Evolutionary conservation across 139 green algal genomes (phyloP), one percentile per base, ranked within the genome.

Genomic region (Chlorella sorokiniana): DNA sequence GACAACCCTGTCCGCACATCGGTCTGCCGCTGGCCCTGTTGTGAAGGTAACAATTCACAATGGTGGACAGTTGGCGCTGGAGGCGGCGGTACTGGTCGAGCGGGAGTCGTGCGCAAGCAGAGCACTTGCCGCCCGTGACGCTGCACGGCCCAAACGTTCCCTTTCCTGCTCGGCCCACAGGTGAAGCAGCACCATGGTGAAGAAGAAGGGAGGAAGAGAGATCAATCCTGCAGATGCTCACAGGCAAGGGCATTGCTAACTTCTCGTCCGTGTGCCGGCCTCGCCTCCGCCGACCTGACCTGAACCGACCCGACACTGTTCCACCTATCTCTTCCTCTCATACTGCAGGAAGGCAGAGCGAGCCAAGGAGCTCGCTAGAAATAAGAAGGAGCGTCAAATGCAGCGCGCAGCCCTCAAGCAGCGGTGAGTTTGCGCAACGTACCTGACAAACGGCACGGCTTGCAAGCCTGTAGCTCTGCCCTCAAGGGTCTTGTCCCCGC

Each of bases 361-460:
- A 10, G 91, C 92, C 42, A 95, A 96, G 68, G 91, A 98, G 85
- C 91, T 97, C 35, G 59, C 75, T 23, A 81, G 93, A 25, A 97
- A 97, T 79, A 97, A 96, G 81, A 89, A 95, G 52, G 94, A 97
- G 89, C 85, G 94, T 7, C 91, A 95, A 68, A 93, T 94, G 69
- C 91, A 95, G 27, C 80, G 94, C 0, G 93, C 96, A 37, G 92
- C 91, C 0, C 79, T 78, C 5, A 61, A 48, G 38, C 82, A 86
- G 33, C 40, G 33, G 82, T 86, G 79, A 59, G 48, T 25, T 56
- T n/a, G n/a, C n/a, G n/a, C n/a, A 56, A 56, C 16, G 14, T 56
- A 16, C 48, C 48, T n/a, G n/a, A n/a, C n/a, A 62, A 16, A 62
- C 51, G 20, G 51, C 51, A 20, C 16, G 16, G 51, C 51, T 29